A percentile compares a stretch with the other conserved stretches of the same genome.
These are phyloP conservation scores for Artemisia tridentata DNA, from an alignment of 129 eudicot species.

Conservation along the genomic window DNA sequence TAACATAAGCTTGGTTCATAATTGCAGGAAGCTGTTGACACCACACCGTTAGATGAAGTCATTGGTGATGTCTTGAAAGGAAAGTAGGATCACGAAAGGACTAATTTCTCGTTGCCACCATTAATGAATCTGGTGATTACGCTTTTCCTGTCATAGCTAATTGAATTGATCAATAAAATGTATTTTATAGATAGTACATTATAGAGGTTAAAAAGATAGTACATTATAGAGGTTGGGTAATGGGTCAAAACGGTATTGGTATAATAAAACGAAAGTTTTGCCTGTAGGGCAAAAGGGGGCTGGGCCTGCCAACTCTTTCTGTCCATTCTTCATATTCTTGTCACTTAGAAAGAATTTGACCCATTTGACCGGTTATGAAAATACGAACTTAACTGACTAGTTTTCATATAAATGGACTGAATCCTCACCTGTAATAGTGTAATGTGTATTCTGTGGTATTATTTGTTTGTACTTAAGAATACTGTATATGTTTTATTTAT, in stretches of 20 bases:
- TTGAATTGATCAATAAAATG: neutral
- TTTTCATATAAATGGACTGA: too few relatives aligned
- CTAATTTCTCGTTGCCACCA: slow-evolving; percentile 68
- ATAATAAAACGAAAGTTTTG: neutral
- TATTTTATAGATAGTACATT: neutral
- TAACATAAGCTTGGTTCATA: slow-evolving; percentile 10
- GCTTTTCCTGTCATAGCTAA: neutral
- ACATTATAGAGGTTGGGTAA: too few relatives aligned
- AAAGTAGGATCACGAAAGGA: slow-evolving; percentile 11
- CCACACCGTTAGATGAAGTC: slow-evolving; percentile 55
- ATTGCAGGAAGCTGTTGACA: slow-evolving; percentile 54
- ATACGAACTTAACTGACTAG: too few relatives aligned
- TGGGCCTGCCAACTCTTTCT: too few relatives aligned
- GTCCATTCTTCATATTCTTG: too few relatives aligned
- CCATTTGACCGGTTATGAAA: too few relatives aligned
- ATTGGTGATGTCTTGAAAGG: slow-evolving; percentile 68
- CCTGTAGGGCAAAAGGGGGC: too few relatives aligned
- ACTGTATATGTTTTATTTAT: neutral
- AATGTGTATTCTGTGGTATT: neutral
- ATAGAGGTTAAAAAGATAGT: too few relatives aligned
- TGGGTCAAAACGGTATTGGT: too few relatives aligned
- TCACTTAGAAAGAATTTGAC: too few relatives aligned
- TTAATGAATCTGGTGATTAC: slow-evolving; percentile 68
- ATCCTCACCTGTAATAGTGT: too few relatives aligned
- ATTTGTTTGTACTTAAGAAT: neutral